These are phyloP conservation scores for Elsinoe perseae DNA, from an alignment of 2,329 filamentous ascomycete species.

Conservation along the genomic window DNA sequence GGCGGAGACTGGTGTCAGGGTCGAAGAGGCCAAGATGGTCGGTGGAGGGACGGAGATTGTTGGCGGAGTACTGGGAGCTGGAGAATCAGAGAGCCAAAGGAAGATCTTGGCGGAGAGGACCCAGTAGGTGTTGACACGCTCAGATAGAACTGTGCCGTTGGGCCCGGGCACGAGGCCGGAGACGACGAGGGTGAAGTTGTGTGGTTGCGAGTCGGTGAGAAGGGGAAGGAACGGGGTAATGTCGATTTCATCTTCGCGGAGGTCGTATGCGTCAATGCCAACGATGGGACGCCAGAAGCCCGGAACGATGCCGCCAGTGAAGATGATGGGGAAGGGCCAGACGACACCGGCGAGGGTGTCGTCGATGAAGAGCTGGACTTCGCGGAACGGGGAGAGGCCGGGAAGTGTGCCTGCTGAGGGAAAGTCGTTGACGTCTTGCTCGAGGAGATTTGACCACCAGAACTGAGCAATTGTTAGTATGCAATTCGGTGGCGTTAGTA, in stretches of 20 bases:
- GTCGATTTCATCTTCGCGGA: slow-evolving; percentile 74
- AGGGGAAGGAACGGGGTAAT: slow-evolving; percentile 67
- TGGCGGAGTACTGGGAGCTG: slow-evolving; percentile 39
- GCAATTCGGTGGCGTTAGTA: no score
- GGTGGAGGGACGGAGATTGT: slow-evolving; percentile 36
- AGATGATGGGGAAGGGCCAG: slow-evolving; percentile 77
- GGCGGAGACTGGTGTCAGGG: not conserved
- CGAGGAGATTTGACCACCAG: slow-evolving; percentile 73
- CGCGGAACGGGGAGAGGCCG: slow-evolving; percentile 66
- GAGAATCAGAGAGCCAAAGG: slow-evolving; percentile 57
- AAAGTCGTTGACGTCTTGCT: slow-evolving; percentile 54
- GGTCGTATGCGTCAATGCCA: slow-evolving; percentile 69
- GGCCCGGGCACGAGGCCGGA: slow-evolving; percentile 55
- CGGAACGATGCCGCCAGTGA: slow-evolving; percentile 72
- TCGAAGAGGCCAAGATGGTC: slow-evolving; percentile 15
- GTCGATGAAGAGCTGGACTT: slow-evolving; percentile 70
- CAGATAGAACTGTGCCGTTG: slow-evolving; percentile 43
- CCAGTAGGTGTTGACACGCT: slow-evolving; percentile 60
- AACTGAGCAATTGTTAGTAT: slow-evolving; percentile 46
- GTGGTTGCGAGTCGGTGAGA: slow-evolving; percentile 56
- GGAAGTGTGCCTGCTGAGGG: slow-evolving; percentile 48
- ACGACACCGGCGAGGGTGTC: slow-evolving; percentile 62
- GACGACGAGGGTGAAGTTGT: slow-evolving; percentile 62
- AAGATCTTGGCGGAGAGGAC: slow-evolving; percentile 72
- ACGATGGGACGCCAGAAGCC: slow-evolving; percentile 71